Base-by-base conservation (phyloP, 345 rosid genomes). In the Pistacia integerrima region DNA sequence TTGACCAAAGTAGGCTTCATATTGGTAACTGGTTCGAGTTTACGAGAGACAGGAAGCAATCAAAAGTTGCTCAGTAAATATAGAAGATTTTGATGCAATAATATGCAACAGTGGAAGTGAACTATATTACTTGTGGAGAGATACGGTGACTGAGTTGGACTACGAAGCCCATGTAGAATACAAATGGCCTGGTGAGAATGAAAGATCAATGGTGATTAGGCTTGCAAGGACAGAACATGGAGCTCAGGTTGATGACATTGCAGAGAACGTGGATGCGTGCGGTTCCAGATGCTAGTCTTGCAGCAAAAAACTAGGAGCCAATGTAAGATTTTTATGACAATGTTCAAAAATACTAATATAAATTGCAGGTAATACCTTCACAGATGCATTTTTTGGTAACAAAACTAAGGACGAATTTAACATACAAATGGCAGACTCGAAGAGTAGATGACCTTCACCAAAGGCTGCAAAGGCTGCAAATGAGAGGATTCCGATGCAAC, bases 111-210 rank as follows among this genome's bases (percentile, higher is more conserved):
- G 95, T 74, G 98, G 98, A 77, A 84, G 97, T 77, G 90, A 86
- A 76, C 73, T 93, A 84, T 90, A 86, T 75, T 89, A 87, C 75
- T 97, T 97, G 62, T 90, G 97, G 95, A 88, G 74, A 78, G 95
- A 93, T 49, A 83, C 89, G 90, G 88, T 69, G 59, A 90, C 87
- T 66, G 97, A 91, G 83, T 71, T 67, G 70, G 94, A 91, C 71
- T 93, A 93, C 30, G 94, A 87, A 73, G 90, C 88, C 70, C 97
- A 90, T 78, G 80, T 93, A 55, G 92, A 84, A 73, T 89, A 94
- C 86, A 90, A 93, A 85, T 94, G 97, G 97, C 95, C 97, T 10
- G 92, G 95, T 80, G 98, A 94, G 79, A 86, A 87, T 74, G 82
- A 91, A 65, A 84, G 81, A 72, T 86, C 92, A 3, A 82, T 79